phyloP scores from a whole-genome alignment of 2,329 filamentous ascomycete species.

The Ascochyta clinopodiicola region DNA sequence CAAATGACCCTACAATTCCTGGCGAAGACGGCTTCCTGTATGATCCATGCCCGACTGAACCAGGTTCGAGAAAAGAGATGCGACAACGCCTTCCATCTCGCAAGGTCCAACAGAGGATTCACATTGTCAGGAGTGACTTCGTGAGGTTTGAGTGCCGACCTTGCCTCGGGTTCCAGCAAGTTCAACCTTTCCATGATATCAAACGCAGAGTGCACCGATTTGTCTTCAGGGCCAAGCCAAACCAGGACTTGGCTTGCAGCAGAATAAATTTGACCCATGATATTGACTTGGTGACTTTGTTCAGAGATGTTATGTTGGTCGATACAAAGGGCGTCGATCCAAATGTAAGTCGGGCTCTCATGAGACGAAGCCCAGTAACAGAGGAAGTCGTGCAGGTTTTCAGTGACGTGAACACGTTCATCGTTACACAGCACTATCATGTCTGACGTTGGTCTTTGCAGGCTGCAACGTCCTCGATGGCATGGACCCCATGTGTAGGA shows the following conservation, averaged over 20 bases:
- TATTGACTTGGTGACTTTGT: slow-evolving; percentile 14
- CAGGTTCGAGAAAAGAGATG: slow-evolving; percentile 17
- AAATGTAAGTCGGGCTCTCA: slow-evolving; percentile 1
- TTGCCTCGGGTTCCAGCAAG: neutral
- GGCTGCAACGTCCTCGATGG: neutral
- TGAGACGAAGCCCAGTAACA: neutral
- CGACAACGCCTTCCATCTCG: slow-evolving; percentile 16
- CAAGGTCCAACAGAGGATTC: neutral
- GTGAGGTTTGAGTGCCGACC: slow-evolving; percentile 1
- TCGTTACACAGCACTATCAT: slow-evolving; percentile 19
- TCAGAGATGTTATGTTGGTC: slow-evolving; percentile 17
- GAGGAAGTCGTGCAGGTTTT: slow-evolving; percentile 28
- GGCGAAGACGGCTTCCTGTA: slow-evolving; percentile 23
- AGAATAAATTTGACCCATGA: slow-evolving; percentile 22
- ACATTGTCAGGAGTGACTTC: neutral
- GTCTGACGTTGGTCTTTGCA: neutral
- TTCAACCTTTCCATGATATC: slow-evolving; percentile 7
- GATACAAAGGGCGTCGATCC: slow-evolving; percentile 27
- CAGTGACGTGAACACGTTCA: neutral
- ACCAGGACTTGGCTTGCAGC: slow-evolving; percentile 13
- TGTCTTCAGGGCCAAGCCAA: slow-evolving; percentile 23
- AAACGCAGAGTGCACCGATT: slow-evolving; percentile 13
- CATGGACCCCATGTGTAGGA: slow-evolving; percentile 30
- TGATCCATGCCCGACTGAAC: slow-evolving; percentile 23
- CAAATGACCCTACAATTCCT: slow-evolving; percentile 14